Conservation (phyloP, 768 basidiomycete species). For the Suillus ampliporus region DNA sequence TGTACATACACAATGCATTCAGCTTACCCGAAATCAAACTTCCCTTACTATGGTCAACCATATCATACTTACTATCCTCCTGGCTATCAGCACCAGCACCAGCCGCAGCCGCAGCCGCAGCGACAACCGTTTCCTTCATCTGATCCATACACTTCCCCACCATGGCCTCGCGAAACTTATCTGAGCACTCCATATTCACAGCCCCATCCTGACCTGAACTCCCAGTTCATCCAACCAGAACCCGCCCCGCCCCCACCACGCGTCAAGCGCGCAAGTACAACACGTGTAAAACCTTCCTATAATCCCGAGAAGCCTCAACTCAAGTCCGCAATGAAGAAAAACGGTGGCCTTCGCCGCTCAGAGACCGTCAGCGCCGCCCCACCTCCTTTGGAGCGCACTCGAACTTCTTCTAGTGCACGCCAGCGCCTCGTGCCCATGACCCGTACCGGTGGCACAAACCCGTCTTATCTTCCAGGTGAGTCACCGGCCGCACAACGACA, state of each 20-base stretch:
- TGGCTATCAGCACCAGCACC: conserved; percentile 29
- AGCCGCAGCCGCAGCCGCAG: too few relatives aligned
- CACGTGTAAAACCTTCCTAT: conserved; percentile 24
- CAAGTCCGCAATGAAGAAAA: conserved; percentile 66
- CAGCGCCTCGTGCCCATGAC: conserved; percentile 37
- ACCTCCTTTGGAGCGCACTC: conserved; percentile 38
- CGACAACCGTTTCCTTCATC: conserved; percentile 15
- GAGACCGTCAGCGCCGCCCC: conserved; percentile 30
- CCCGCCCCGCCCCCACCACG: conserved; percentile 25
- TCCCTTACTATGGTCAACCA: conserved; percentile 53
- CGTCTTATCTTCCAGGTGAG: conserved; percentile 39
- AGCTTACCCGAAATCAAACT: conserved; percentile 43
- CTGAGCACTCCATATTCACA: conserved; percentile 29
- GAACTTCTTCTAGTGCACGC: conserved; percentile 48
- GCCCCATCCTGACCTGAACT: conserved; percentile 21
- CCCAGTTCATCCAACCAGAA: conserved; percentile 34
- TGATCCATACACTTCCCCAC: conserved; percentile 40
- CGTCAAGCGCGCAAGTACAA: conserved; percentile 42
- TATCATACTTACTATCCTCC: conserved; percentile 44
- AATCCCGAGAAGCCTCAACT: conserved; percentile 43
- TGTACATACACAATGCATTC: conserved; percentile 37
- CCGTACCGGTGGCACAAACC: conserved; percentile 37
- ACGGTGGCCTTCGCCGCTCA: conserved; percentile 31
- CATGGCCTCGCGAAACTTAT: conserved; percentile 45
- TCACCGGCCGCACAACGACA: conserved; percentile 9